These are phyloP conservation scores for Uronychia setigera DNA, from an alignment of 73 alveolate genomes.

Conservation along the genomic window DNA sequence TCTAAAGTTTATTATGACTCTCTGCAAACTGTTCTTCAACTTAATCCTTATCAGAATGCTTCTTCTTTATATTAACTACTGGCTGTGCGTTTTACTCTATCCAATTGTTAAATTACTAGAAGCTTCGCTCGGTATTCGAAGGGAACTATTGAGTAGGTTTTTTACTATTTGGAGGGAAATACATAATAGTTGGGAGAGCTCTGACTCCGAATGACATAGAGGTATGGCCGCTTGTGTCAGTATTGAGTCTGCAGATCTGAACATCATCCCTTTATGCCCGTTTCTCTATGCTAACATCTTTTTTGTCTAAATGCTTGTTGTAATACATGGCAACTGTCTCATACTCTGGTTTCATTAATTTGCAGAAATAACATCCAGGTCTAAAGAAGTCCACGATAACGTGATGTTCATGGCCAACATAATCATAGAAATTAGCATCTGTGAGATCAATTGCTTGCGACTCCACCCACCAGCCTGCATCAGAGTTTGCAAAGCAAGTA, in stretches of 20 bases:
- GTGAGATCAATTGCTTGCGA: not conserved
- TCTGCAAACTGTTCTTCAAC: not conserved
- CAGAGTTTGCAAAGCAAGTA: too few relatives aligned
- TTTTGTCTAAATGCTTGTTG: not conserved
- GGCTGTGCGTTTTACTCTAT: not conserved
- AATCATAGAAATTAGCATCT: not conserved
- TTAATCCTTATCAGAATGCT: not conserved
- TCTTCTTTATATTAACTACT: too few relatives aligned
- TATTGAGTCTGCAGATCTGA: not conserved
- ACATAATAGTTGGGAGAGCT: not conserved
- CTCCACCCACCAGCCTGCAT: constrained; percentile 5
- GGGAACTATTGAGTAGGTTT: not conserved
- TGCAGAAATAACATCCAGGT: not conserved
- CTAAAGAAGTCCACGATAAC: not conserved
- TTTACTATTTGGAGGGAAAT: not conserved
- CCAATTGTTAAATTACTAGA: not conserved
- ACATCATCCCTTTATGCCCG: not conserved
- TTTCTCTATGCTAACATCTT: not conserved
- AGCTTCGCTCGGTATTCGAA: not conserved
- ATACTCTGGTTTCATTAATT: not conserved
- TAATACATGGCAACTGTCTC: not conserved
- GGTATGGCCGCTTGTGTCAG: not conserved
- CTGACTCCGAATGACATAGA: not conserved
- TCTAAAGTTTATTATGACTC: not conserved
- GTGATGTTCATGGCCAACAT: not conserved